These are phyloP conservation scores for Epichloe bromicola DNA, from an alignment of 2,329 filamentous ascomycete genomes.

Conservation along the genomic window DNA sequence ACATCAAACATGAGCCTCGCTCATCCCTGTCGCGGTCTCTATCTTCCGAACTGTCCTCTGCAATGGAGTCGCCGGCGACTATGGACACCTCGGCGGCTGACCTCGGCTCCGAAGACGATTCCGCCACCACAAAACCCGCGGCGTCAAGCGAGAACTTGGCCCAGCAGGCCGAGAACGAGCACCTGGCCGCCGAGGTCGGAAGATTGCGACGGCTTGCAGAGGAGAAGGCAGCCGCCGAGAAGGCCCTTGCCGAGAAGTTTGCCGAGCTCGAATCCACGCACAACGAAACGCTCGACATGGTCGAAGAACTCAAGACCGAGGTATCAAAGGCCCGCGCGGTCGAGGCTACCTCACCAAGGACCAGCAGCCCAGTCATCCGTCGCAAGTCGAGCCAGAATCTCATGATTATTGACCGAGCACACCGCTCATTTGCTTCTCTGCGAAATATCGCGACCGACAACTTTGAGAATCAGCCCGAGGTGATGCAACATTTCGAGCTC, in stretches of 20 bases:
- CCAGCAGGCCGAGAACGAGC: slow-evolving; percentile 23
- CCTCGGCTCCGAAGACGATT: slow-evolving; percentile 24
- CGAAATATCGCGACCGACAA: slow-evolving; percentile 80
- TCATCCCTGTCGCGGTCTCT: slow-evolving; percentile 75
- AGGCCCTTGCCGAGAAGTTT: slow-evolving; percentile 63
- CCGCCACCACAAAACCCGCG: slow-evolving; percentile 31
- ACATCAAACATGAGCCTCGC: slow-evolving; percentile 49
- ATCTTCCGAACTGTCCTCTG: slow-evolving; percentile 86
- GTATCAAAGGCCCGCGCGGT: slow-evolving; percentile 61
- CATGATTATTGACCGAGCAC: slow-evolving; percentile 77
- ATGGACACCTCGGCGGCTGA: slow-evolving; percentile 50
- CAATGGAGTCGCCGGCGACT: slow-evolving; percentile 59
- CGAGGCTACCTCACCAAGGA: slow-evolving; percentile 47
- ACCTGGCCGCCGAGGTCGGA: slow-evolving; percentile 53
- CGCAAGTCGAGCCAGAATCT: slow-evolving; percentile 88
- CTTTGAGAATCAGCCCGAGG: slow-evolving; percentile 69
- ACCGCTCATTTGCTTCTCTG: slow-evolving; percentile 79
- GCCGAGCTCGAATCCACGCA: slow-evolving; percentile 74
- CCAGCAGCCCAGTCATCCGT: slow-evolving; percentile 67
- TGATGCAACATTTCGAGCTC: slow-evolving; percentile 83
- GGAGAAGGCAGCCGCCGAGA: slow-evolving; percentile 66
- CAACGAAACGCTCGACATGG: slow-evolving; percentile 65
- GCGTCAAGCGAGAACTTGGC: slow-evolving; percentile 26
- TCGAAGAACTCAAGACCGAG: slow-evolving; percentile 84
- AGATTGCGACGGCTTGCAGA: slow-evolving; percentile 55